Percentiles rank a stretch among this genome's conserved stretches.
These are phyloP conservation scores for Pyrenophora teres DNA, from an alignment of 2,329 filamentous ascomycete species.

Conservation along the genomic window DNA sequence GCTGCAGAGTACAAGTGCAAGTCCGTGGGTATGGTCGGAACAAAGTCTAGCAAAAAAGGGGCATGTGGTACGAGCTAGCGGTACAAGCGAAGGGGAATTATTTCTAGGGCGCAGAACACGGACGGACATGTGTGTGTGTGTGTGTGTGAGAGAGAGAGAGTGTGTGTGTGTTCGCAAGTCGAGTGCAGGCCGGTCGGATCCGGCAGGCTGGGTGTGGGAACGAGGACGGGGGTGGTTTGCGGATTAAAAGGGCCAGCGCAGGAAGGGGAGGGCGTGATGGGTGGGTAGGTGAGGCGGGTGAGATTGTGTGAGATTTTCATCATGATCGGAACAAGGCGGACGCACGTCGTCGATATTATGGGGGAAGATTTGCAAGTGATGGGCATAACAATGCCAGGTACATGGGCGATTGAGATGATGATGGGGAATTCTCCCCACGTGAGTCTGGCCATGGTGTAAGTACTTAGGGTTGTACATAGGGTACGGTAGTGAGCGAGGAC, in stretches of 20 bases:
- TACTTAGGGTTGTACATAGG: too few species aligned
- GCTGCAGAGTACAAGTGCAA: too few species aligned
- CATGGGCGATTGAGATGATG: background rate
- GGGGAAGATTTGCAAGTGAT: too few species aligned
- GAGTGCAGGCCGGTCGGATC: background rate
- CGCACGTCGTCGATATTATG: too few species aligned
- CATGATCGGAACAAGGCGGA: background rate
- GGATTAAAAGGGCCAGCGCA: too few species aligned
- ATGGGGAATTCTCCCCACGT: background rate
- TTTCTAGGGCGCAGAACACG: background rate
- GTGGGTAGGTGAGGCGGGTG: background rate
- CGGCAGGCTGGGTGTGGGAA: background rate
- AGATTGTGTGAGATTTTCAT: background rate
- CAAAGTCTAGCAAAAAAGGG: background rate
- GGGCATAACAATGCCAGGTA: too few species aligned
- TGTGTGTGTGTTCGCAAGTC: too few species aligned
- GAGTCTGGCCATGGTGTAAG: too few species aligned
- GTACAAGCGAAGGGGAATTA: background rate
- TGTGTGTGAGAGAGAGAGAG: too few species aligned
- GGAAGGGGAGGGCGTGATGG: background rate
- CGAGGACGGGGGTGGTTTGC: background rate
- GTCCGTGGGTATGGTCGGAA: background rate
- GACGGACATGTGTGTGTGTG: conserved; percentile 3
- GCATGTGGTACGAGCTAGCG: background rate
- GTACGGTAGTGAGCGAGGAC: too few species aligned